Base-by-base conservation (phyloP, 2,329 filamentous ascomycete genomes). In the Xylaria sp. region DNA sequence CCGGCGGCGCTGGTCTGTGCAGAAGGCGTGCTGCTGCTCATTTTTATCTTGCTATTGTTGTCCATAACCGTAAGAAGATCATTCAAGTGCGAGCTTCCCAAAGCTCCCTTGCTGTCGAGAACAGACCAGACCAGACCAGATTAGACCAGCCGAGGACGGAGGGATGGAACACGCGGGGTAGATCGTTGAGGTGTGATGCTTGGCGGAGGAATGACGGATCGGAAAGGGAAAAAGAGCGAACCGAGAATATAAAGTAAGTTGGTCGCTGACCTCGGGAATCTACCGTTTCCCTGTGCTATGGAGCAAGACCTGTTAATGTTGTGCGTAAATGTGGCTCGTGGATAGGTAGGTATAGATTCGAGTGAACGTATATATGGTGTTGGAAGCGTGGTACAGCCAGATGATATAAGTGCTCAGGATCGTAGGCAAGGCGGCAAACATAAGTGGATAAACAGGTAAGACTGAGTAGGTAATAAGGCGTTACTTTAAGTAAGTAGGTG, bases 1-100 rank as follows among this genome's bases (percentile, higher is more conserved):
- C 90, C 92, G 15, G 92, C 90, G 10, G 83, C 84, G 49, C 81
- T 79, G 43, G 79, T 74, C 57, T 83, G 81, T 49, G 82, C 82
- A 61, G 83, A 80, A 79, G 84, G 83, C 10, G 90, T 41, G 4
- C 28, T 28, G 28, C 3, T 28, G 28, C 59, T 43, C 69, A 68
- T 70, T 46, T 58, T 58, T 12, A 15, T 46, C 31, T 43, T n/a
- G 5, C 43, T 54, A 36, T n/a, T 58, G 2, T 39, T 7, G 10
- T 55, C 28, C 8, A 20, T 18, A 36, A 15, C 8, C 28, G 10
- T 9, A 20, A 33, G 9, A 36, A 36, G 33, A 36, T 2, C 6
- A 36, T 36, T 10, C 2, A 36, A 36, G 33, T 36, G 33, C 33
- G 33, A 36, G 33, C 33, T 36, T 28, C 28, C 33, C 9, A 10